Conservation (phyloP, 2,329 filamentous ascomycete genomes). For the Moelleriella libera region DNA sequence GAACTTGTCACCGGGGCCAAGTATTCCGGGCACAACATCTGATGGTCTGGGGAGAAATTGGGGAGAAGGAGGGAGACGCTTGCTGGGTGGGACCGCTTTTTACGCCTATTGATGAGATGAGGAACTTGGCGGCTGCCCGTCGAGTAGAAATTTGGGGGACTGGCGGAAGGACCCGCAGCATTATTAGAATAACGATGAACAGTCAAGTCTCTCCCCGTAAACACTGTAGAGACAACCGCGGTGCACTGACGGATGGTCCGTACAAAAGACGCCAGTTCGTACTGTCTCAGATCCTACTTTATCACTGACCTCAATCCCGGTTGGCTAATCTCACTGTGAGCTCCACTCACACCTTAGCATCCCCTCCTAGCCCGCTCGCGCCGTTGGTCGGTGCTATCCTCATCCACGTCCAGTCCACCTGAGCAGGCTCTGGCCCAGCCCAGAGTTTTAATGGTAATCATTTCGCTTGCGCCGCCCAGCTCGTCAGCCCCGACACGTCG, state of each 20-base stretch:
- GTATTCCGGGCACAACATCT: not conserved
- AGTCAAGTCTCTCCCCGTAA: not conserved
- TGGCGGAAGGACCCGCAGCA: constrained; percentile 1
- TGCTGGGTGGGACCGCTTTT: not conserved
- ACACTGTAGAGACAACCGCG: not conserved
- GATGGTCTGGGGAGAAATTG: not conserved
- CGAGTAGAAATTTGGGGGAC: not conserved
- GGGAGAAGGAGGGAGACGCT: not conserved
- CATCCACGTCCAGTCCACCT: constrained; percentile 14
- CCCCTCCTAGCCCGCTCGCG: constrained; percentile 7
- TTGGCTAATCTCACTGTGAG: constrained; percentile 27
- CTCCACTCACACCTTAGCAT: constrained; percentile 25
- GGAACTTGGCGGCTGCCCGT: constrained; percentile 1
- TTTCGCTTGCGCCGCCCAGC: constrained; percentile 35
- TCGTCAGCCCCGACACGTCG: constrained; percentile 27
- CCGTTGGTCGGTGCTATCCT: constrained; percentile 10
- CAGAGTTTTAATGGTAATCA: constrained; percentile 27
- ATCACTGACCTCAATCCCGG: constrained; percentile 13
- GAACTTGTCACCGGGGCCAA: not conserved
- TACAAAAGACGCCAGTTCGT: not conserved
- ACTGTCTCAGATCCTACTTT: constrained; percentile 13
- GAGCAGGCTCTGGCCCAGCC: constrained; percentile 3
- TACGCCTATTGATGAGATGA: constrained; percentile 2
- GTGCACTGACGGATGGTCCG: not conserved
- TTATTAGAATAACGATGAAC: constrained; percentile 1